Evolutionary conservation across 2,329 filamentous ascomycete species (phyloP).

Genomic region (Pyricularia grisea): DNA sequence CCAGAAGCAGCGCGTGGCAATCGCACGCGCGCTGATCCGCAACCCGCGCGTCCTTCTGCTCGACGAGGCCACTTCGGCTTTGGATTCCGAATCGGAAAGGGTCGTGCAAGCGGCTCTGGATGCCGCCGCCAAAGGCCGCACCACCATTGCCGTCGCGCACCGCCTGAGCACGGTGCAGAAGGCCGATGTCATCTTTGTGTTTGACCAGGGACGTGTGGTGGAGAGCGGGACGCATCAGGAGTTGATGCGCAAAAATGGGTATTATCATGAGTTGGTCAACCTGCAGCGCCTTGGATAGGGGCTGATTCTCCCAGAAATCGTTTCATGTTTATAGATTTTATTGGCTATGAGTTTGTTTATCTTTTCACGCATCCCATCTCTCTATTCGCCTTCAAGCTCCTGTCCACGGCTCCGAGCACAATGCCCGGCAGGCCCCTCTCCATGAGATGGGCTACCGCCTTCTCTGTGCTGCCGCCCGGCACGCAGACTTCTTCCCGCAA

Average conservation of each 20-base stretch:
- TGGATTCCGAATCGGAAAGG: no score
- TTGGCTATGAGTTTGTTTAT: not conserved
- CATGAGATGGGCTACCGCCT: not conserved
- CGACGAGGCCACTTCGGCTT: no score
- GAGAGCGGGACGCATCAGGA: slow-evolving; percentile 75
- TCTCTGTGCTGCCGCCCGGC: not conserved
- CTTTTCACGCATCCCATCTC: not conserved
- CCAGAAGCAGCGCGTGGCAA: no score
- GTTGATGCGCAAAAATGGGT: slow-evolving; percentile 58
- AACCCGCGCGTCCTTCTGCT: no score
- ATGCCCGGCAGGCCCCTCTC: slow-evolving; percentile 18
- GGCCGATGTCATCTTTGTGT: no score
- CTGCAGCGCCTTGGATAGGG: slow-evolving; percentile 64
- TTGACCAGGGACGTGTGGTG: slow-evolving; percentile 67
- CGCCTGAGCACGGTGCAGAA: no score
- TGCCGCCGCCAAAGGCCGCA: slow-evolving; percentile 9
- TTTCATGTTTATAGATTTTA: not conserved
- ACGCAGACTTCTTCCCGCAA: not conserved
- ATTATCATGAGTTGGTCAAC: slow-evolving; percentile 72
- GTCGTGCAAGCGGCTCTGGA: no score
- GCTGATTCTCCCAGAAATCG: not conserved
- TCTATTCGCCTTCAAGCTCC: not conserved
- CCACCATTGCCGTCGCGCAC: no score
- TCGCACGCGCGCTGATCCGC: no score
- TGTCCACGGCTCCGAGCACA: not conserved